Evolutionary conservation across 1,139 yeast species (phyloP).

Genomic region (Pneumocystis murina): DNA sequence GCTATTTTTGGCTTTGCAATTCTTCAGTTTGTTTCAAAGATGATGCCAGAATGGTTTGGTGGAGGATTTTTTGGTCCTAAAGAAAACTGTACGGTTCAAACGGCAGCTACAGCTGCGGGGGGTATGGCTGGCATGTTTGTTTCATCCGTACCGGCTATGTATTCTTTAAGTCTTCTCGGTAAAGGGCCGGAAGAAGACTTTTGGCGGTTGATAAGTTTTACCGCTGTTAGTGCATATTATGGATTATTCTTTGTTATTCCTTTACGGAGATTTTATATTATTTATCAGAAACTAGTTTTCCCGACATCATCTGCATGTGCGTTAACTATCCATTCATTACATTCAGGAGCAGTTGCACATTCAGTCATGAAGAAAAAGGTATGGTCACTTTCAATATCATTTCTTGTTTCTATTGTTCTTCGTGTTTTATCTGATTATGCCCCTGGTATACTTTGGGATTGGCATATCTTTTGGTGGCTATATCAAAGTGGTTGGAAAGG

Average conservation of each 20-base stretch:
- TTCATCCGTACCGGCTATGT: conserved; percentile 11
- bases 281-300: conserved; percentile 8
- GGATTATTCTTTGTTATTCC: conserved; percentile 11
- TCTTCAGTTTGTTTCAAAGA: conserved; percentile 3
- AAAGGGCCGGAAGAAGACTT: conserved; percentile 6
- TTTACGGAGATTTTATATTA: conserved; percentile 9
- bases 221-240: conserved; percentile 10
- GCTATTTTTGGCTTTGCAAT: conserved; percentile 12
- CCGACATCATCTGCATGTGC: conserved; percentile 11
- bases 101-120: conserved; percentile 10
- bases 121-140: conserved; percentile 9
- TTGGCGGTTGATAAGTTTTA: conserved; percentile 4
- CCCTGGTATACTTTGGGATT: conserved; percentile 10
- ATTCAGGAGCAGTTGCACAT: conserved; percentile 8
- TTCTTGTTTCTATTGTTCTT: conserved; percentile 5
- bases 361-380: conserved; percentile 6
- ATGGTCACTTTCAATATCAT: conserved; percentile 4
- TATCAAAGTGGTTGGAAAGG: conserved; percentile 2
- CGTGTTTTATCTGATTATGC: conserved; percentile 7
- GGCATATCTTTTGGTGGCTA: conserved; percentile 10
- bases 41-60: conserved; percentile 5
- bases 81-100: conserved; percentile 8
- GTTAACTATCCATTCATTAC: conserved; percentile 9
- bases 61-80: conserved; percentile 11
- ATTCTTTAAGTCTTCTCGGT: conserved; percentile 5